A percentile compares a stretch with the other conserved stretches of the same genome.
Evolutionary conservation across 139 green algal species (phyloP).

Genomic region (Gonium pectorale): DNA sequence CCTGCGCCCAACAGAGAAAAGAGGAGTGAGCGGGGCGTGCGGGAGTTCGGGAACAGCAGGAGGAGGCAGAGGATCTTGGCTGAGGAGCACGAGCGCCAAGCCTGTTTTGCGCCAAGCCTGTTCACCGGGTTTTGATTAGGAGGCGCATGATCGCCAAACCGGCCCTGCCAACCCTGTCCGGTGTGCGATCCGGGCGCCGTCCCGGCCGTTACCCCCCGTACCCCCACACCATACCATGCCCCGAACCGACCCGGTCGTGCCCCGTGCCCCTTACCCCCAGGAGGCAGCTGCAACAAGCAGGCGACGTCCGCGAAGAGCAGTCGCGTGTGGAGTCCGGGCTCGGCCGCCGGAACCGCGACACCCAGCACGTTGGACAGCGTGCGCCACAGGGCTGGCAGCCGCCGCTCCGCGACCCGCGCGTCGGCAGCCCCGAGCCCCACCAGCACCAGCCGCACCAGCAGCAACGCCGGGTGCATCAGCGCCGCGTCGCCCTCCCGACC

Average conservation of each 20-base stretch:
- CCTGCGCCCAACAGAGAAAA: too few species aligned
- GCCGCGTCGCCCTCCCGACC: not conserved
- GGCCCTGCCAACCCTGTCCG: too few species aligned
- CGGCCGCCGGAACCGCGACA: too few species aligned
- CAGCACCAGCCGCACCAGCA: not conserved
- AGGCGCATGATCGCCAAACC: too few species aligned
- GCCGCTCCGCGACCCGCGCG: not conserved
- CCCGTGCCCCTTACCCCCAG: not conserved
- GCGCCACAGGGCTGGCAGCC: not conserved
- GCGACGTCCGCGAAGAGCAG: not conserved
- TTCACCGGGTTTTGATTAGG: too few species aligned
- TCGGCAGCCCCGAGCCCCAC: too few species aligned
- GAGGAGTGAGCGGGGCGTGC: not conserved
- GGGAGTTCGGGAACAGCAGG: not conserved
- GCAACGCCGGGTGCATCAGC: not conserved
- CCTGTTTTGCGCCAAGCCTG: not conserved
- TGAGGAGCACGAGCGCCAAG: not conserved
- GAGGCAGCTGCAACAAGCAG: not conserved
- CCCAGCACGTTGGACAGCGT: not conserved
- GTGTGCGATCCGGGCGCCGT: too few species aligned
- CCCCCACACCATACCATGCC: not conserved
- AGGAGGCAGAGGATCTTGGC: not conserved
- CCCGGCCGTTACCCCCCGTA: not conserved
- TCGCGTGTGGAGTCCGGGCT: too few species aligned
- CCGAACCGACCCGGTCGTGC: not conserved